Evolutionary conservation across 2,329 filamentous ascomycete genomes (phyloP).

Genomic region (Arthroderma uncinatum): DNA sequence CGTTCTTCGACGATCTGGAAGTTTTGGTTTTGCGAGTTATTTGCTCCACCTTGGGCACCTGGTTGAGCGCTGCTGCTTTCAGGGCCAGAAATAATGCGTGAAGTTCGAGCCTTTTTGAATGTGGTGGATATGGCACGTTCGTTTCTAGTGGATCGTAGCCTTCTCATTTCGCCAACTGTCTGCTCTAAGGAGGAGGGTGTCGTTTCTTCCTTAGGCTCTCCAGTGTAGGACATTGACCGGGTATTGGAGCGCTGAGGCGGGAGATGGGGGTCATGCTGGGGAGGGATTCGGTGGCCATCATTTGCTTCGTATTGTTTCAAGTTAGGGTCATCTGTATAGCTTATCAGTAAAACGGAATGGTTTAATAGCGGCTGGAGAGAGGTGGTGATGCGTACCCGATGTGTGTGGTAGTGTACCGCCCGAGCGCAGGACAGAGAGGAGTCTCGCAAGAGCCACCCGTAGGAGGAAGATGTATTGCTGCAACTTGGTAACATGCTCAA

Average conservation of each 20-base stretch:
- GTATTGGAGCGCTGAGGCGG: constrained; percentile 51
- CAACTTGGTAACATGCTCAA: constrained; percentile 70
- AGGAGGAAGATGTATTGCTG: constrained; percentile 92
- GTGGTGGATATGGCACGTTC: constrained; percentile 91
- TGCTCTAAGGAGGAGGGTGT: constrained; percentile 79
- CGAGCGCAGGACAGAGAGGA: constrained; percentile 74
- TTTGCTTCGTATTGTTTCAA: constrained; percentile 54
- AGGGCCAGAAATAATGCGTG: constrained; percentile 82
- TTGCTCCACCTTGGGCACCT: constrained; percentile 42
- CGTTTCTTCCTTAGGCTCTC: constrained; percentile 48
- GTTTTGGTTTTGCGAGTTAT: constrained; percentile 43
- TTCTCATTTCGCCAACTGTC: constrained; percentile 87
- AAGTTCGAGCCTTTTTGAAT: constrained; percentile 79
- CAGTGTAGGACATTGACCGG: constrained; percentile 63
- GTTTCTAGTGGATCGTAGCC: constrained; percentile 81
- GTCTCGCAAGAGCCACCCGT: constrained; percentile 76
- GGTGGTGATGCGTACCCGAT: constrained; percentile 40
- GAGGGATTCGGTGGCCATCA: constrained; percentile 49
- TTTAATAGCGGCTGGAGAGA: neutral
- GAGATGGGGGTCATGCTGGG: constrained; percentile 37
- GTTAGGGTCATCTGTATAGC: constrained; percentile 53
- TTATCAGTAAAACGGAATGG: constrained; percentile 12
- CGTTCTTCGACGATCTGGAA: constrained; percentile 75
- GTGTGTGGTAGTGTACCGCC: constrained; percentile 69
- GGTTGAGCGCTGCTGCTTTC: constrained; percentile 57